Percentiles rank a stretch among this genome's conserved stretches.
These are phyloP conservation scores for Raffaelea arxii DNA, from an alignment of 2,329 filamentous ascomycete genomes.

Conservation along the genomic window DNA sequence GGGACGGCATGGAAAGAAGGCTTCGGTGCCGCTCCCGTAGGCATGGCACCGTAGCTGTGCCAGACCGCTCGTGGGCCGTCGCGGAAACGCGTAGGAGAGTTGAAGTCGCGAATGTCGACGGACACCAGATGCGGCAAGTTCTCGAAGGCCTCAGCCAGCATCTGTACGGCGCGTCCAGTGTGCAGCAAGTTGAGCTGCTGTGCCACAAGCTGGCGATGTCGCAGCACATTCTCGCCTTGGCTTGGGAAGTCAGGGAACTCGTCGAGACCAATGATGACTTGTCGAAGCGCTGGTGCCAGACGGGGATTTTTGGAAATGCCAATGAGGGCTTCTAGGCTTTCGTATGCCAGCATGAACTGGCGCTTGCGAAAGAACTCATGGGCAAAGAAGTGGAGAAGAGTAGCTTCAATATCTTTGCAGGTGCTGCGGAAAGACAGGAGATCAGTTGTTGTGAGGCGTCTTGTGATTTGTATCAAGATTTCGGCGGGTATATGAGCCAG, in stretches of 20 bases:
- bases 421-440: conserved; percentile 43
- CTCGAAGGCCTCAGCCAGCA: conserved; percentile 47
- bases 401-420: conserved; percentile 44
- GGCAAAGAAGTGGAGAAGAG: conserved; percentile 45
- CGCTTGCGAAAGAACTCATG: conserved; percentile 55
- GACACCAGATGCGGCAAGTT: conserved; percentile 44
- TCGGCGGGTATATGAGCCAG: conserved; percentile 41
- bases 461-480: conserved; percentile 45
- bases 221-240: background rate
- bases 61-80: conserved; percentile 35
- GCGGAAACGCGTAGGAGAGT: conserved; percentile 35
- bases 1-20: no score
- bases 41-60: conserved; percentile 46
- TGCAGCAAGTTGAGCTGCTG: conserved; percentile 24
- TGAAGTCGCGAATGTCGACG: conserved; percentile 51
- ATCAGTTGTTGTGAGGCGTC: conserved; percentile 43
- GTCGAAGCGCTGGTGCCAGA: conserved; percentile 27
- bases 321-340: conserved; percentile 44
- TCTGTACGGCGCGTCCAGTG: conserved; percentile 37
- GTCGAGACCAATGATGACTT: conserved; percentile 41
- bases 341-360: conserved; percentile 53
- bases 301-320: conserved; percentile 38
- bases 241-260: conserved; percentile 6
- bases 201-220: background rate
- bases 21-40: no score